These are phyloP conservation scores for Penicillium longicatenatum DNA, from an alignment of 495 filamentous ascomycete genomes.

Conservation along the genomic window DNA sequence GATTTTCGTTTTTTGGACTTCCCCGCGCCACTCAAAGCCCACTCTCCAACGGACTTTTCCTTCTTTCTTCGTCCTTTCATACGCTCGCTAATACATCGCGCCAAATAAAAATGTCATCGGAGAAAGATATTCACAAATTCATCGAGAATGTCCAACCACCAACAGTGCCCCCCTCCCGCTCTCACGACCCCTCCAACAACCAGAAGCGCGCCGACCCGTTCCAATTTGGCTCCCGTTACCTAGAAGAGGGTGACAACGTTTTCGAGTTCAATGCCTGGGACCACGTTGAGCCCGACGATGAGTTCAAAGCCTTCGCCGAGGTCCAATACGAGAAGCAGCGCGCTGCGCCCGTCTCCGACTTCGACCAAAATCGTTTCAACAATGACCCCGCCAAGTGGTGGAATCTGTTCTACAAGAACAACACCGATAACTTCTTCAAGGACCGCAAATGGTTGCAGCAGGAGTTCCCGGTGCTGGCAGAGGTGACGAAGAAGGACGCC, in stretches of 20 bases:
- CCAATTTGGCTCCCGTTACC: slow-evolving; percentile 86
- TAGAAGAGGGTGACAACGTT: slow-evolving; percentile 79
- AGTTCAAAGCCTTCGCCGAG: slow-evolving; percentile 79
- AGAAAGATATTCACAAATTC: slow-evolving; percentile 19
- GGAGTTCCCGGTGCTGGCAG: slow-evolving; percentile 83
- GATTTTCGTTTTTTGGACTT: slow-evolving; percentile 13
- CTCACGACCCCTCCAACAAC: slow-evolving; percentile 55
- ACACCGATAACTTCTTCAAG: slow-evolving; percentile 96
- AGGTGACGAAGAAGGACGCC: slow-evolving; percentile 63
- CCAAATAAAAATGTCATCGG: slow-evolving; percentile 26
- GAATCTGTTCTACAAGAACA: slow-evolving; percentile 96
- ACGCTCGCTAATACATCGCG: neutral
- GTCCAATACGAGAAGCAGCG: slow-evolving; percentile 81
- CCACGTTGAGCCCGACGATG: slow-evolving; percentile 82
- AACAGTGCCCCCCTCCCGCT: slow-evolving; percentile 46
- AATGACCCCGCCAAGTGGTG: slow-evolving; percentile 89
- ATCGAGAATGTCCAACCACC: slow-evolving; percentile 51
- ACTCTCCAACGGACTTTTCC: neutral
- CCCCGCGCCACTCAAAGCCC: slow-evolving; percentile 5
- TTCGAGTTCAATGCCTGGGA: slow-evolving; percentile 99
- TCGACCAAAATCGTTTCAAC: slow-evolving; percentile 87
- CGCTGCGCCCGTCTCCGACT: slow-evolving; percentile 78
- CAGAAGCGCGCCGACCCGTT: slow-evolving; percentile 89
- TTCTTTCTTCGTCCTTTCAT: neutral
- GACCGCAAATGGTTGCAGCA: slow-evolving; percentile 94